Base-by-base conservation (phyloP, 768 basidiomycete genomes). In the Russula vinacea region DNA sequence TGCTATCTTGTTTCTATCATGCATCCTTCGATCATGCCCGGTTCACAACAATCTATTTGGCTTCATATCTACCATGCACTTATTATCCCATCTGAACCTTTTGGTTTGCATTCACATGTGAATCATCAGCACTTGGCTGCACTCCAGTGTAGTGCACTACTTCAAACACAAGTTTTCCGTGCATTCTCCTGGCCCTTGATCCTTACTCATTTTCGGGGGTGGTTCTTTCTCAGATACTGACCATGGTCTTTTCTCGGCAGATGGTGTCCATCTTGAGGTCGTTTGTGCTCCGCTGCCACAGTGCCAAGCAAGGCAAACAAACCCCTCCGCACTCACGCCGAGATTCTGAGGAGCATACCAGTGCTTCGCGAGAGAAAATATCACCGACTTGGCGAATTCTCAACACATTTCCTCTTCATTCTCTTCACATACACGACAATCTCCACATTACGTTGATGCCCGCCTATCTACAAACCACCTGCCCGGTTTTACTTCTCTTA, bases 391-490 rank as follows among this genome's bases (percentile, higher is more conserved):
- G n/a, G n/a, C 19, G 9, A 26, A 13, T 62, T 44, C 51, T 65
- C 56, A 14, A 61, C 19, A 11, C 29, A 22, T 49, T 63, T 33
- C 35, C 57, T 35, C 56, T 66, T 8, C 44, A 44, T 32, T 62
- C 50, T 13, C 56, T 63, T 9, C 33, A 29, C 37, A 58, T 66
- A 16, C 62, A 54, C 37, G 62, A 62, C 13, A 32, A 24, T 29
- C n/a, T 45, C 19, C 37, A 58, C 16, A 40, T 63, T 29, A 62
- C 63, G 22, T 53, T 19, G 39, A 52, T 49, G 32, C 55, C 32
- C 65, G 17, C 44, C 14, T 63, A 49, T 17, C 56, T 66, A 44
- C 65, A 62, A 35, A 52, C 42, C 26, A 55, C 6, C 5, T 24
- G 26, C 40, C 44, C 10, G 51, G 56, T 24, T 50, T 64, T n/a